Evolutionary conservation across 2,329 filamentous ascomycete genomes (phyloP), one percentile per base, ranked within the genome.

Genomic region (Trichoderma pleuroti): DNA sequence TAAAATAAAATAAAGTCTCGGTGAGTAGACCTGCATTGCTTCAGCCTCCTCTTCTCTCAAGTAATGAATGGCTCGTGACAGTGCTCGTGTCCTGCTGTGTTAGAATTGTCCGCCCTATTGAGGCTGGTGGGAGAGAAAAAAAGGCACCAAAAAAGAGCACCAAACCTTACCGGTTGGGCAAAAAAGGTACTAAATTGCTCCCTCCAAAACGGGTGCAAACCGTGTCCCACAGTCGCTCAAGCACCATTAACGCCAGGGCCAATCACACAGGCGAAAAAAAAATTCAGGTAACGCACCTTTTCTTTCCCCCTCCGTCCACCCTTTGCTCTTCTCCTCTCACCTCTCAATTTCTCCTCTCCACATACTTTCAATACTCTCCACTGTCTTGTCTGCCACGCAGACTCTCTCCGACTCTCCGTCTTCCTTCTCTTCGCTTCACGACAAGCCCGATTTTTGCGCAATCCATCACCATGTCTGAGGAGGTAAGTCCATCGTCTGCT

Each of bases 381-480:
- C 72, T 61, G 67, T 72, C 72, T 59, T 59, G 68, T 68, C 72
- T 72, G 73, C 72, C 71, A 72, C 72, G 73, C 71, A 72, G 72
- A 70, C 67, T n/a, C 60, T 62, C 59, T 39, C 34, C 32, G 39
- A 28, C 60, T 64, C 57, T 64, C 68, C 67, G 32, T 71, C 70
- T 73, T 73, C 75, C 60, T 74, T 75, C 73, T 74, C 73, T 77
- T 75, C 73, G 74, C 74, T 74, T 76, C 74, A 74, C 73, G 68
- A 75, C 74, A 75, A 79, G 73, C 72, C 77, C 76, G 74, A 74
- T 78, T 78, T 76, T 79, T 78, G 80, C 77, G 76, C 78, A 83
- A 81, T 81, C 80, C 80, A 80, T 84, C 86, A 87, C 82, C 78
- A 89, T 89, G 87, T 81, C 86, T 77, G 86, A 88, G 74, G 86